Percentiles rank a stretch among this genome's conserved stretches.
Evolutionary conservation across 2,329 filamentous ascomycete species (phyloP).

Genomic region (Periconia digitata): DNA sequence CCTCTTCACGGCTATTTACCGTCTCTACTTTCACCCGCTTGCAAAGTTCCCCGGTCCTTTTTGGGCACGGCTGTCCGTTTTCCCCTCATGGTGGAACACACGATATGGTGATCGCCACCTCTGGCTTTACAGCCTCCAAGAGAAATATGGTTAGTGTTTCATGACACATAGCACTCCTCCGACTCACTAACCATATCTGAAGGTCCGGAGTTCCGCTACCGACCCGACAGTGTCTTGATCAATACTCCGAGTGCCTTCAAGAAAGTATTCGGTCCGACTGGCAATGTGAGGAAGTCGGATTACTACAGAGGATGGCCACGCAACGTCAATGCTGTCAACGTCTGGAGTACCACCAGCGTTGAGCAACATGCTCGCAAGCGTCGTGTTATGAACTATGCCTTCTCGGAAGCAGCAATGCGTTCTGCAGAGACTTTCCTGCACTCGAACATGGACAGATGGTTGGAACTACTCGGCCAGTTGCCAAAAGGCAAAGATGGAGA

Average conservation of each 20-base stretch:
- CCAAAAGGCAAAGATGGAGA: conserved; percentile 10
- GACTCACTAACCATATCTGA: background rate
- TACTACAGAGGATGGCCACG: conserved; percentile 48
- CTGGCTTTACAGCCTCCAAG: conserved; percentile 69
- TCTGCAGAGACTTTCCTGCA: conserved; percentile 44
- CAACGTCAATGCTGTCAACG: conserved; percentile 38
- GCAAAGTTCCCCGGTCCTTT: conserved; percentile 26
- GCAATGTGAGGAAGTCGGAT: conserved; percentile 49
- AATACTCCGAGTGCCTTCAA: conserved; percentile 60
- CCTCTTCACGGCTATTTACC: conserved; percentile 15
- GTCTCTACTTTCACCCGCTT: conserved; percentile 24
- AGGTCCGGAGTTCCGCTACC: conserved; percentile 59
- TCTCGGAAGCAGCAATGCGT: conserved; percentile 44
- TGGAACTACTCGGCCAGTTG: conserved; percentile 18
- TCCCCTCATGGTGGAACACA: conserved; percentile 59
- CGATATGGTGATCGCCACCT: conserved; percentile 72
- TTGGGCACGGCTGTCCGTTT: conserved; percentile 20
- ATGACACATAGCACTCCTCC: background rate
- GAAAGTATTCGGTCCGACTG: conserved; percentile 48
- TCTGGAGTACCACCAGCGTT: conserved; percentile 34
- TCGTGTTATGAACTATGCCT: conserved; percentile 44
- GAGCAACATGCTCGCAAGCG: conserved; percentile 42
- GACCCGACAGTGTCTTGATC: conserved; percentile 73
- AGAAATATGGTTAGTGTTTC: conserved; percentile 62
- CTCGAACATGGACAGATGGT: conserved; percentile 24